Percentiles rank a stretch among this genome's conserved stretches.
These are phyloP conservation scores for Hapsidospora chrysogenum DNA, from an alignment of 495 filamentous ascomycete genomes.

Conservation along the genomic window DNA sequence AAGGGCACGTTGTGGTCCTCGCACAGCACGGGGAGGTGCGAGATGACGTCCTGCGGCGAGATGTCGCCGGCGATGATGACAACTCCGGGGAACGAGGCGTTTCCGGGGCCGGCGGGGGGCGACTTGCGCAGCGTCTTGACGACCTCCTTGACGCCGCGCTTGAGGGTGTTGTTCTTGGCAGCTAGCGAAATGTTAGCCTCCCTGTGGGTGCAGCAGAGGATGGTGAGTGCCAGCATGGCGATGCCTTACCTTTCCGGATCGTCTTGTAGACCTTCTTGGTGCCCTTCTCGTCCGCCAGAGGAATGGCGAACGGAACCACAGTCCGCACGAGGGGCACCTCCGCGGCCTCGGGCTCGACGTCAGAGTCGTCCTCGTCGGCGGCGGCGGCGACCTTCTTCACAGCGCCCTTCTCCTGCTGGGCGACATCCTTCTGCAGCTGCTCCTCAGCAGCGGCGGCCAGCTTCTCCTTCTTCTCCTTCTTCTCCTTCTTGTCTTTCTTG, in stretches of 20 bases:
- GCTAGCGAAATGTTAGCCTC: conserved; percentile 30
- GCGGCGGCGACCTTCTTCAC: conserved; percentile 31
- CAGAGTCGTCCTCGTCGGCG: conserved; percentile 16
- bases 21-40: conserved; percentile 90
- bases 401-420: conserved; percentile 27
- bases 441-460: conserved; percentile 35
- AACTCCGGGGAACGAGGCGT: conserved; percentile 45
- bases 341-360: conserved; percentile 29
- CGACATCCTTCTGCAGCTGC: conserved; percentile 10
- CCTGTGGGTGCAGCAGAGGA: background rate
- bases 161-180: conserved; percentile 80
- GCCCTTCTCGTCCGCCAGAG: conserved; percentile 77
- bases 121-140: conserved; percentile 93
- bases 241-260: conserved; percentile 72
- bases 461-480: conserved; percentile 45
- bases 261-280: conserved; percentile 86
- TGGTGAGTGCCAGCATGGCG: background rate
- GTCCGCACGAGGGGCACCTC: conserved; percentile 27
- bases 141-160: conserved; percentile 95
- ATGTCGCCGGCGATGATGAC: conserved; percentile 93
- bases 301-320: conserved; percentile 76
- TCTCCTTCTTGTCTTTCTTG: conserved; percentile 60
- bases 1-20: conserved; percentile 95
- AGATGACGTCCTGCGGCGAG: conserved; percentile 93
- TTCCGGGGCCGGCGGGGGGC: conserved; percentile 35